These are phyloP conservation scores for Dichomitus squalens DNA, from an alignment of 1,284 basidiomycete genomes.

Conservation along the genomic window DNA sequence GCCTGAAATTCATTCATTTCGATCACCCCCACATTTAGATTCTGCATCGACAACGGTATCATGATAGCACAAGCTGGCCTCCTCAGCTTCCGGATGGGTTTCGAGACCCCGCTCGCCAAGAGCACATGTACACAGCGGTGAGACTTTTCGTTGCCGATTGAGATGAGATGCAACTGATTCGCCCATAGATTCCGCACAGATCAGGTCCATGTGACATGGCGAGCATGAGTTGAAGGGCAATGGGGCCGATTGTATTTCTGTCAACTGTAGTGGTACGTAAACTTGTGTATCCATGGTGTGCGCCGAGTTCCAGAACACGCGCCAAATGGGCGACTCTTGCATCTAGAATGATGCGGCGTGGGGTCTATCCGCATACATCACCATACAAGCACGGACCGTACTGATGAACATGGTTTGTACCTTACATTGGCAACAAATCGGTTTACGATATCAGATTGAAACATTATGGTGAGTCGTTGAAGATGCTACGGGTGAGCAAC, in stretches of 20 bases:
- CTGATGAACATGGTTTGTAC: no score
- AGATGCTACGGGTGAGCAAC: conserved; percentile 40
- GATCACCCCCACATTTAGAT: conserved; percentile 50
- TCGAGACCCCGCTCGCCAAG: conserved; percentile 73
- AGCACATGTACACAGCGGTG: conserved; percentile 91
- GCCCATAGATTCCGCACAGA: conserved; percentile 83
- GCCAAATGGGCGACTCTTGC: neutral
- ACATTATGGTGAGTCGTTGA: no score
- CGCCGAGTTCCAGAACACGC: neutral
- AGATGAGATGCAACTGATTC: conserved; percentile 2
- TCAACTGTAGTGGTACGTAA: conserved; percentile 13
- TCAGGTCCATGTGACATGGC: conserved; percentile 88
- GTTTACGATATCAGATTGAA: no score
- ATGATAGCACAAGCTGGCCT: conserved; percentile 99
- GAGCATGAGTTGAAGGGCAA: conserved; percentile 43
- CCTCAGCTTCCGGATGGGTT: conserved; percentile 92
- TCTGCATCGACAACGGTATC: conserved; percentile 99
- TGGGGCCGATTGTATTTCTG: neutral
- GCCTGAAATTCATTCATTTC: conserved; percentile 3
- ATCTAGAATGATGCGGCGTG: neutral
- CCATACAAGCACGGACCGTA: no score
- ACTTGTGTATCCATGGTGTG: conserved; percentile 2
- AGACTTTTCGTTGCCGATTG: neutral
- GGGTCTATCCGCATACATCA: neutral
- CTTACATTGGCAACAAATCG: neutral